A percentile compares a stretch with the other conserved stretches of the same genome.
phyloP scores from a whole-genome alignment of 495 filamentous ascomycete species.

The Penicillium atrosanguineum region DNA sequence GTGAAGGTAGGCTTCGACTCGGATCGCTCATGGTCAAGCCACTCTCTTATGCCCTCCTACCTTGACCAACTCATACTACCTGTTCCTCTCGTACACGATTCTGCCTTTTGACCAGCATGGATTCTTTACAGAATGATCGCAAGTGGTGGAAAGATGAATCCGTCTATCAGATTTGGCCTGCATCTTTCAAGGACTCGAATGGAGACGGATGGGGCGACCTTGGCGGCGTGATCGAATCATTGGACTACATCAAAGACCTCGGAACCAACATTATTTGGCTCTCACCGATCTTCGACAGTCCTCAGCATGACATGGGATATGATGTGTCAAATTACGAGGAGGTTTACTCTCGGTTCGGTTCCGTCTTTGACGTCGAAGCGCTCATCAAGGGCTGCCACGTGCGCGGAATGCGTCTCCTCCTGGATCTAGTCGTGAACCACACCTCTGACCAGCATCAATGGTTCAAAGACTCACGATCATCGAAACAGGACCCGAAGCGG shows the following conservation, averaged over 20 bases:
- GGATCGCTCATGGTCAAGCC: too few species aligned
- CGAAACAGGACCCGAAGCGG: conserved; percentile 44
- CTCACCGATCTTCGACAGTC: conserved; percentile 46
- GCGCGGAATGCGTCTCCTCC: conserved; percentile 51
- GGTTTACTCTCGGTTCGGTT: conserved; percentile 52
- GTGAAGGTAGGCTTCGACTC: too few species aligned
- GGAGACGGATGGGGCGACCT: conserved; percentile 59
- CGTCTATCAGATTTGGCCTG: too few species aligned
- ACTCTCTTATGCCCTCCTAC: too few species aligned
- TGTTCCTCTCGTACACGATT: too few species aligned
- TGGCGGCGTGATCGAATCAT: conserved; percentile 51
- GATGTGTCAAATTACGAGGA: conserved; percentile 58
- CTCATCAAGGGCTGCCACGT: conserved; percentile 47
- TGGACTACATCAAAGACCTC: conserved; percentile 51
- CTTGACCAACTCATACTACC: too few species aligned
- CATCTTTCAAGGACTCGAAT: conserved; percentile 53
- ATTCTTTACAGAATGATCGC: too few species aligned
- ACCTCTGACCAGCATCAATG: conserved; percentile 55
- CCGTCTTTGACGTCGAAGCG: conserved; percentile 49
- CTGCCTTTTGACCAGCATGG: too few species aligned
- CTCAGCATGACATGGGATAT: conserved; percentile 41
- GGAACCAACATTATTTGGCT: conserved; percentile 58
- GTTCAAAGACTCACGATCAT: conserved; percentile 51
- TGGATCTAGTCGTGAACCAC: conserved; percentile 59
- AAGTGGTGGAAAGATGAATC: too few species aligned